These are phyloP conservation scores for Bromus sterilis DNA, from an alignment of 176 grass and related monocot genomes.

Conservation along the genomic window DNA sequence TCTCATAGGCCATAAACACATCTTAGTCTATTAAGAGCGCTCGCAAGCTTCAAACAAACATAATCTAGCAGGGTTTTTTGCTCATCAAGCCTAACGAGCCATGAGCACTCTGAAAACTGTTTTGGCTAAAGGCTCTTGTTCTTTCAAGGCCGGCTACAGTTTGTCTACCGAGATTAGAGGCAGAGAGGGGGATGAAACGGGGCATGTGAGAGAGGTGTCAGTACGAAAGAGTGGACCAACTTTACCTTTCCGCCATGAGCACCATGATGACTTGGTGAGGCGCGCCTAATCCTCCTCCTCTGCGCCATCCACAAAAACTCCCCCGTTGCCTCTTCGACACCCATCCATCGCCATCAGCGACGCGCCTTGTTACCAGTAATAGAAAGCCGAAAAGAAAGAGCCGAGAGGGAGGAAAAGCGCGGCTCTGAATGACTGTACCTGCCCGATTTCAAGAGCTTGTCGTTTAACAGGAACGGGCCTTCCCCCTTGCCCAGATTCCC, in stretches of 20 bases:
- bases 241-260: background rate
- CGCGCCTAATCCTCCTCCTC: background rate
- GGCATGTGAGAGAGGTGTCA: background rate
- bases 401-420: background rate
- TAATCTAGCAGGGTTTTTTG: no score
- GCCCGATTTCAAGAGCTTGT: slow-evolving; percentile 7
- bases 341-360: background rate
- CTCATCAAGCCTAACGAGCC: no score
- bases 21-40: no score
- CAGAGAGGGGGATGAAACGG: background rate
- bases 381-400: background rate
- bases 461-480: background rate
- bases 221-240: background rate
- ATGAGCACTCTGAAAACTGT: no score
- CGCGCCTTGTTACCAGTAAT: background rate
- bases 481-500: background rate
- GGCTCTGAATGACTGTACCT: background rate
- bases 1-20: no score
- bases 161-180: background rate
- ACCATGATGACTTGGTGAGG: background rate
- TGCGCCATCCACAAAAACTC: background rate
- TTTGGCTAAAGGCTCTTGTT: background rate
- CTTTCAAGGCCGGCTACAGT: background rate
- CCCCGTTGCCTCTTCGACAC: background rate
- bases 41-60: no score